Percentiles rank a stretch among this genome's conserved stretches.
These are phyloP conservation scores for Eucalyptus regnans DNA, from an alignment of 345 rosid genomes.

Conservation along the genomic window DNA sequence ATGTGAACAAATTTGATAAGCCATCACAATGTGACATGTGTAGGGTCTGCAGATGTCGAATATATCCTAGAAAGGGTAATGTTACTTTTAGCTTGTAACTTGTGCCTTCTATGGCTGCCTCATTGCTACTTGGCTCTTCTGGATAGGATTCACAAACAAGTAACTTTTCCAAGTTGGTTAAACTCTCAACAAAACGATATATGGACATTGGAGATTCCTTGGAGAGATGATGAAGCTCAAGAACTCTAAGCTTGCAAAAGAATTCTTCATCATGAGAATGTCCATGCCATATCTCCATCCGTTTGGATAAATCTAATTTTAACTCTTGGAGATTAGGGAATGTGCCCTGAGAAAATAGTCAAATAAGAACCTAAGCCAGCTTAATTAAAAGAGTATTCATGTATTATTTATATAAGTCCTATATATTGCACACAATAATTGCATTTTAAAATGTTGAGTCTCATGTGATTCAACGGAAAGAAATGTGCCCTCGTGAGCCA, in stretches of 20 bases:
- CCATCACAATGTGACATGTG: not conserved
- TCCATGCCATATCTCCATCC: not conserved
- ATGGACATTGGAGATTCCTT: not conserved
- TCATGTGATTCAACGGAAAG: not conserved
- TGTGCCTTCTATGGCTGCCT: not conserved
- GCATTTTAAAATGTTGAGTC: not conserved
- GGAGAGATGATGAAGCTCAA: not conserved
- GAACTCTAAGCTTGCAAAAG: not conserved
- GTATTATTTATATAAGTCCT: rapidly evolving
- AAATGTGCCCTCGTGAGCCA: not conserved
- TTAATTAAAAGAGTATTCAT: not conserved
- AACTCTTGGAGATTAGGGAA: not conserved
- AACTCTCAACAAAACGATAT: rapidly evolving
- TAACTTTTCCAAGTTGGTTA: not conserved
- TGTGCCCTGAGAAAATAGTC: not conserved
- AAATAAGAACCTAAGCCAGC: not conserved
- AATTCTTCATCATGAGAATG: not conserved
- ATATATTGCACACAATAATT: rapidly evolving
- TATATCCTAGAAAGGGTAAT: not conserved
- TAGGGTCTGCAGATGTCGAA: rapidly evolving
- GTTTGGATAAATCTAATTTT: not conserved
- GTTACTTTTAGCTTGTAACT: not conserved
- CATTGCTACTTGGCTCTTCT: not conserved
- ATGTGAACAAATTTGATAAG: not conserved
- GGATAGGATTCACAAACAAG: not conserved